Base-by-base conservation (phyloP, 192 early-diverging fungal genomes). In the Pilobolus umbonatus region DNA sequence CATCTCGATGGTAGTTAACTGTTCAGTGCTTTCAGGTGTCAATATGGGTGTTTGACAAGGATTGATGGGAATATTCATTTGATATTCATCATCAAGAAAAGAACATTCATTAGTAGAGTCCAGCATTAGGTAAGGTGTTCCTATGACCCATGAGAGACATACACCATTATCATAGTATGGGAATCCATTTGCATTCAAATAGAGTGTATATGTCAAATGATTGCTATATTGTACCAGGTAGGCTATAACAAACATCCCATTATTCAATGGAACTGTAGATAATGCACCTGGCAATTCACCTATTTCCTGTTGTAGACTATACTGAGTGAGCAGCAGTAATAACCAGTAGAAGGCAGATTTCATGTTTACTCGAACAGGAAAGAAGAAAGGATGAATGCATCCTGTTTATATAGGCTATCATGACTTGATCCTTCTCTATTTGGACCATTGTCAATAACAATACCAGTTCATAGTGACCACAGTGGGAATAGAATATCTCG, bases 61-160 rank as follows among this genome's bases (percentile, higher is more conserved):
- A 31, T 62, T 62, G 12, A 14, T 19, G 8, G 51, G 38, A 28
- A 54, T 48, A 14, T 25, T 31, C 9, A 51, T 34, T 21, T 28
- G 42, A 42, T 35, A 42, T 2, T n/a, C 25, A 24, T 29, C 38
- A 8, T 14, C 40, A 26, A 35, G 48, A 36, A 62, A 62, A 31
- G 39, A 53, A 28, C 60, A 62, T 26, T 62, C 38, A 44, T 62
- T 38, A 7, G 49, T 62, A 12, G 48, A 44, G 17, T 62, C 60
- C 5, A 62, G 30, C 29, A 55, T 45, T 29, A 64, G 25, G 9
- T 35, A 43, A 5, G 62, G 62, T 0, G 54, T 28, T 2, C 62
- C 62, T 5, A 64, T 35, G 22, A 53, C 45, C 62, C 62, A 64
- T 0, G 62, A 44, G 17, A 64, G 53, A 35, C 62, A 64, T 4